Base-by-base conservation (phyloP, 345 rosid genomes). In the Linum lewisii region DNA sequence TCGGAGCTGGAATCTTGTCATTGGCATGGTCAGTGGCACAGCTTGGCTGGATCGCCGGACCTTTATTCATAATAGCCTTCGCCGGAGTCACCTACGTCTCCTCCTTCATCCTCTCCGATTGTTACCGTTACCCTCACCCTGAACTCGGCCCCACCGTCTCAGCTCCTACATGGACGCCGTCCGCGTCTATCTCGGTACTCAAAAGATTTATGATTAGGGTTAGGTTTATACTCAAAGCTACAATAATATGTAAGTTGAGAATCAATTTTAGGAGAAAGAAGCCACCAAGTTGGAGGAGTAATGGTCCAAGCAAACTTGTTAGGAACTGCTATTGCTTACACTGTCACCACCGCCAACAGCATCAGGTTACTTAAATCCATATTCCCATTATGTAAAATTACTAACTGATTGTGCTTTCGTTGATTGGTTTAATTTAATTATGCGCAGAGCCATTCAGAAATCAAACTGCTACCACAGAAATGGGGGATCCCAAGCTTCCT, bases 11-110 rank as follows among this genome's bases (percentile, higher is more conserved):
- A 47, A 81, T 81, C 22, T 66, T 81, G 54, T 85, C 88, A 5
- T 61, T 81, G 63, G 83, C 88, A 34, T 85, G 93, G 93, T 69
- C 82, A 14, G 63, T 72, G 10, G 70, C 93, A 2, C 93, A 85
- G 64, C 72, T 85, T 9, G 93, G 93, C 22, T 85, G 93, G 93
- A 72, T 85, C 51, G 88, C 72, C 11, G 88, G 88, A 13, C 93
- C 93, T 1, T 24, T 52, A 22, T 34, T 62, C 23, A 22, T 83
- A 63, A 70, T 85, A 38, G 58, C 70, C 52, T 85, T 85, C 19
- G 84, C 93, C 4, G 59, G 70, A 22, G 5, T 85, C 61, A 83
- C 83, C 65, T 69, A 67, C 21, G 5, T 79, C 51, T 81, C 88
- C 16, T 63, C 83, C 13, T 72, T 44, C 65, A 84, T 83, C 44